phyloP scores from a whole-genome alignment of 768 basidiomycete species.

The Naganishia antarctica region DNA sequence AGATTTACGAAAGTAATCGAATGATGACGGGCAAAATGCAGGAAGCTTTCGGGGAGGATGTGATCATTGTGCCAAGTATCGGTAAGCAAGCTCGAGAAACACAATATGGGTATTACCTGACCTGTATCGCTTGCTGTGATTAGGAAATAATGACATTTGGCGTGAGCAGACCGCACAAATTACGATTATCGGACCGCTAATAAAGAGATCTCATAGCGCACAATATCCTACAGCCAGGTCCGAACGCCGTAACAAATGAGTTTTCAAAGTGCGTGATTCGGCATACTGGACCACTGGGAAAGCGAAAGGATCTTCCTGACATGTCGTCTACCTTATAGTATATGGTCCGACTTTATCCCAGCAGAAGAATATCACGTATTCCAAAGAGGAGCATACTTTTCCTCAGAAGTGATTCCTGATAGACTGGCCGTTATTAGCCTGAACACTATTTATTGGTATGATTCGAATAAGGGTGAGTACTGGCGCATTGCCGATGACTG shows the following conservation, averaged over 20 bases:
- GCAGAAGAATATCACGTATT: slow-evolving; percentile 73
- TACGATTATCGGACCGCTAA: slow-evolving; percentile 53
- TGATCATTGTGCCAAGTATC: slow-evolving; percentile 75
- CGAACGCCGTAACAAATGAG: slow-evolving; percentile 52
- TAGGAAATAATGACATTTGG: slow-evolving; percentile 89
- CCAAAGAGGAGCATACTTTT: slow-evolving; percentile 78
- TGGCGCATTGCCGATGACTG: background rate
- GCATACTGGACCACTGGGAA: background rate
- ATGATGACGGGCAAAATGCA: slow-evolving; percentile 65
- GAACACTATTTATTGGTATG: slow-evolving; percentile 88
- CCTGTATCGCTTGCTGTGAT: slow-evolving; percentile 42
- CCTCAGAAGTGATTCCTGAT: slow-evolving; percentile 71
- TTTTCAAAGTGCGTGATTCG: slow-evolving; percentile 60
- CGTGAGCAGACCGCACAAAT: slow-evolving; percentile 53
- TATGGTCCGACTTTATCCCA: slow-evolving; percentile 78
- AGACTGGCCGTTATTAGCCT: slow-evolving; percentile 72
- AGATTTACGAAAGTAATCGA: slow-evolving; percentile 73
- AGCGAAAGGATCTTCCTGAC: background rate
- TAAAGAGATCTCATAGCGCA: slow-evolving; percentile 54
- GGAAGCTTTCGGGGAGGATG: slow-evolving; percentile 62
- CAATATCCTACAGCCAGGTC: slow-evolving; percentile 51
- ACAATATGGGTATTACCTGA: slow-evolving; percentile 10
- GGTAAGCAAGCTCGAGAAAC: slow-evolving; percentile 53
- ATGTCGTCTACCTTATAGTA: slow-evolving; percentile 51
- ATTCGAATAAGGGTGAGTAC: slow-evolving; percentile 72